Evolutionary conservation across 495 filamentous ascomycete genomes (phyloP).

Genomic region (Sordaria brevicollis): DNA sequence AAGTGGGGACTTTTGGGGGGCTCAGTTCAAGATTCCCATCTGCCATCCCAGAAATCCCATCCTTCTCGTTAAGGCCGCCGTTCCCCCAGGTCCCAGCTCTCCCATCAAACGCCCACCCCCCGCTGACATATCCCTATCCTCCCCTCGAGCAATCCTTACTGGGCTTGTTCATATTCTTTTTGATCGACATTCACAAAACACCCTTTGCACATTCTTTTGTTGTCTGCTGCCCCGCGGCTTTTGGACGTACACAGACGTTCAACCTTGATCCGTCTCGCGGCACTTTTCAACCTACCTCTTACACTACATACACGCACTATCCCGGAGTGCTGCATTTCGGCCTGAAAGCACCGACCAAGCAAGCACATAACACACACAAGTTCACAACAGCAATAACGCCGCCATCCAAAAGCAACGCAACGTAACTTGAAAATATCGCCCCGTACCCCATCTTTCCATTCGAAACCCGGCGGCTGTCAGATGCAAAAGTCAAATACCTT

Average conservation of each 20-base stretch:
- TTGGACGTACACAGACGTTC: background rate
- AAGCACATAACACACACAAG: background rate
- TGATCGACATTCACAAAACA: background rate
- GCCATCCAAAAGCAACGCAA: background rate
- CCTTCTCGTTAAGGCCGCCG: conserved; percentile 7
- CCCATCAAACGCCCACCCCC: background rate
- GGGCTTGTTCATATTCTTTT: background rate
- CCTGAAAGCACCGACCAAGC: background rate
- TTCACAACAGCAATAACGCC: background rate
- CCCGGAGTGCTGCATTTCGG: background rate
- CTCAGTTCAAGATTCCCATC: conserved; percentile 6
- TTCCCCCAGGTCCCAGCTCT: background rate
- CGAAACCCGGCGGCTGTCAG: background rate
- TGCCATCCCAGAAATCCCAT: conserved; percentile 18
- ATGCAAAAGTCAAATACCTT: background rate
- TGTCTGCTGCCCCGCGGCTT: background rate
- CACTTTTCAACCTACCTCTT: background rate
- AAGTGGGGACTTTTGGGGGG: background rate
- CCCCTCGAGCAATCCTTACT: background rate
- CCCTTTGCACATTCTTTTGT: background rate
- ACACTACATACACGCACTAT: too few relatives aligned
- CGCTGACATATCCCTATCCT: background rate
- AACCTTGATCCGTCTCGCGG: background rate
- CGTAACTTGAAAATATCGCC: background rate
- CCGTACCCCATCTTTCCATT: background rate